Percentiles rank a stretch among this genome's conserved stretches.
Conservation (phyloP, 2,329 filamentous ascomycete species). For the Ophiostoma ulmi region DNA sequence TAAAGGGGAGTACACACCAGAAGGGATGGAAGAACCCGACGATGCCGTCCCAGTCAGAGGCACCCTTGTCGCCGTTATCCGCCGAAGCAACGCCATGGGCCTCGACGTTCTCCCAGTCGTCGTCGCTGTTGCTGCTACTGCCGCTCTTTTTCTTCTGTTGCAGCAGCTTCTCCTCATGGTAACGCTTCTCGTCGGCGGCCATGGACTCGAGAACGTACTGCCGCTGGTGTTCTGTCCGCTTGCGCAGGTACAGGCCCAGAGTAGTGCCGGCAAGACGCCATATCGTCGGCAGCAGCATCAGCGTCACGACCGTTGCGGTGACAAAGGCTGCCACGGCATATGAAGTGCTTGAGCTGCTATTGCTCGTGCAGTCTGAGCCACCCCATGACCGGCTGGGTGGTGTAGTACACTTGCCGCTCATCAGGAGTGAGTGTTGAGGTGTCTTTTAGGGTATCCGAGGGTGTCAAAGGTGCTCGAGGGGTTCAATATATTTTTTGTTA, state of each 20-base stretch:
- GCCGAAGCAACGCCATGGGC: constrained; percentile 38
- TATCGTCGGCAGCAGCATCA: constrained; percentile 37
- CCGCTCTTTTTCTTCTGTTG: constrained; percentile 26
- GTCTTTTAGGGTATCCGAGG: neutral
- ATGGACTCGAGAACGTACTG: constrained; percentile 52
- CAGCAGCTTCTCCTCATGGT: constrained; percentile 35
- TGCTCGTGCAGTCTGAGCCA: neutral
- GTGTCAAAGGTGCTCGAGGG: too few relatives aligned
- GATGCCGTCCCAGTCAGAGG: constrained; percentile 71
- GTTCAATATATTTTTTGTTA: neutral
- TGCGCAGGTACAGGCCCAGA: constrained; percentile 57
- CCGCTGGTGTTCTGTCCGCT: constrained; percentile 58
- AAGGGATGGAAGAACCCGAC: constrained; percentile 98
- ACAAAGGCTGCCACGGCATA: constrained; percentile 8
- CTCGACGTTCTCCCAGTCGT: constrained; percentile 67
- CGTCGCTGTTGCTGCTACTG: constrained; percentile 41
- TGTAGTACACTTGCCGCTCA: neutral
- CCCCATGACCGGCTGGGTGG: neutral
- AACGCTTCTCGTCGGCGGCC: constrained; percentile 42
- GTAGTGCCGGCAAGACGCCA: constrained; percentile 39
- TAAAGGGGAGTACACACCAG: constrained; percentile 54
- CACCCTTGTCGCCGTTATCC: constrained; percentile 39
- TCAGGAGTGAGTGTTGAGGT: neutral
- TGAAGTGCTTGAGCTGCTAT: neutral
- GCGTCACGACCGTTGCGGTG: constrained; percentile 29